phyloP scores from a whole-genome alignment of 1,284 basidiomycete genomes.

The Heterobasidion annosum region DNA sequence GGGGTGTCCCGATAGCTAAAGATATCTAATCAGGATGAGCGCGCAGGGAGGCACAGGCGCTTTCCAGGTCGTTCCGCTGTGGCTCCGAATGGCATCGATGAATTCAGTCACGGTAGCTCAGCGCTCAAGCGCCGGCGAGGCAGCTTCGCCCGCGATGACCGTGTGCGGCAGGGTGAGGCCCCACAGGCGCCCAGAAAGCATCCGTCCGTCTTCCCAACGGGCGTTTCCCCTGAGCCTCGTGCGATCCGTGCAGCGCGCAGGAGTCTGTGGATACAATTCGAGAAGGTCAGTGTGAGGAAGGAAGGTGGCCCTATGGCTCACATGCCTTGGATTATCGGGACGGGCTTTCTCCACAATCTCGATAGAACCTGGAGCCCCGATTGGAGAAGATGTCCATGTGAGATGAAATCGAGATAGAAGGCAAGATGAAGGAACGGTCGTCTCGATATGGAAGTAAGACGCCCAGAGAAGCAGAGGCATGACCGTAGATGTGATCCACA shows the following conservation, averaged over 20 bases:
- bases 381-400: constrained; percentile 1
- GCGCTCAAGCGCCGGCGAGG: no score
- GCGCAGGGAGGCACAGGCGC: no score
- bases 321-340: neutral
- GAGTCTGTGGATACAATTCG: neutral
- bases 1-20: neutral
- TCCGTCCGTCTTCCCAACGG: no score
- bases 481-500: no score
- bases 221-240: no score
- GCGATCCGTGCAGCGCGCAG: neutral
- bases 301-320: neutral
- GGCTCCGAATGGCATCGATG: no score
- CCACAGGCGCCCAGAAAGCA: no score
- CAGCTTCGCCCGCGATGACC: neutral
- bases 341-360: neutral
- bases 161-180: neutral
- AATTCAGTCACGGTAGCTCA: no score
- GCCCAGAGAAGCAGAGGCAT: neutral
- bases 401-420: constrained; percentile 3
- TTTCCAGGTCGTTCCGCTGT: no score
- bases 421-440: neutral
- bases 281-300: neutral
- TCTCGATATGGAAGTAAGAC: neutral
- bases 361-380: neutral
- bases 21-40: no score